A percentile compares a stretch with the other conserved stretches of the same genome.
phyloP scores from a whole-genome alignment of 345 rosid genomes.

The Crucihimalaya himalaica region DNA sequence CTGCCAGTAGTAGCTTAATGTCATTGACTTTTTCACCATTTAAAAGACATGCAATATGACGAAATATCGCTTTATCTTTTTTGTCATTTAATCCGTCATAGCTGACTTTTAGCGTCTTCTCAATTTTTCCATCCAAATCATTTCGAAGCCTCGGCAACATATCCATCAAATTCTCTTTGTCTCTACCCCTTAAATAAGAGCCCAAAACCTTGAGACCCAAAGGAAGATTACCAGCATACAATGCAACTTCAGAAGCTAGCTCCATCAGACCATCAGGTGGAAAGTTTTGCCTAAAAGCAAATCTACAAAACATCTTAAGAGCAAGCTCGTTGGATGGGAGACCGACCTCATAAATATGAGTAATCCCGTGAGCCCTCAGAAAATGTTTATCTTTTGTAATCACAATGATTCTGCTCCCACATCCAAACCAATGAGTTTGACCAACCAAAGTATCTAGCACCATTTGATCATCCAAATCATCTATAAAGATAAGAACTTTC shows the following conservation, averaged over 20 bases:
- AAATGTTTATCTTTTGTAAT: background rate
- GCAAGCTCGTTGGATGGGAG: background rate
- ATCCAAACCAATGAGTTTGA: background rate
- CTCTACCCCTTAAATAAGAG: background rate
- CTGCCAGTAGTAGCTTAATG: background rate
- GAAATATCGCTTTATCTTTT: background rate
- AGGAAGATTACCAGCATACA: slow-evolving; percentile 25
- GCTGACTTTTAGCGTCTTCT: background rate
- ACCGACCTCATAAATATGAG: background rate
- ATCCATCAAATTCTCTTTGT: background rate
- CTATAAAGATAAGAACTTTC: background rate
- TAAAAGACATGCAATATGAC: background rate
- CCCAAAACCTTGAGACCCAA: slow-evolving; percentile 35
- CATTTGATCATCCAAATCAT: background rate
- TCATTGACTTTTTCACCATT: background rate
- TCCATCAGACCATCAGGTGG: background rate
- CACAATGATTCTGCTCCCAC: slow-evolving; percentile 6
- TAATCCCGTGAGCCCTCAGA: background rate
- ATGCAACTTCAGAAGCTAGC: background rate
- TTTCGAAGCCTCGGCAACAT: background rate
- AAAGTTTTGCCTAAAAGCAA: background rate
- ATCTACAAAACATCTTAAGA: background rate
- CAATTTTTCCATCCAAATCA: background rate
- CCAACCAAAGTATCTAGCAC: background rate
- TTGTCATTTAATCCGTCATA: background rate